Conservation (phyloP, 2,329 filamentous ascomycete species). For the Ascocoryne sarcoides region DNA sequence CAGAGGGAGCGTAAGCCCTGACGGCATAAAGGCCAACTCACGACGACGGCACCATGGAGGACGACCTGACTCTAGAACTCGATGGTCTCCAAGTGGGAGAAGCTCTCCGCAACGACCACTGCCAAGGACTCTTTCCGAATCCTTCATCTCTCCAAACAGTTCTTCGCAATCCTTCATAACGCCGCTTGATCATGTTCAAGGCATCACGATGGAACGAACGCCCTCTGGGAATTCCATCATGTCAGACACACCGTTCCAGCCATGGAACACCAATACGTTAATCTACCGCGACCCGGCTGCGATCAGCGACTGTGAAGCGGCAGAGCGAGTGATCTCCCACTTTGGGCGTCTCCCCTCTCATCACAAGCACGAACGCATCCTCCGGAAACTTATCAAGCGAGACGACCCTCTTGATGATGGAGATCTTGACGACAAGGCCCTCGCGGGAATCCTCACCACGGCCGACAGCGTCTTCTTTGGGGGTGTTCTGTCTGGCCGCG, state of each 20-base stretch:
- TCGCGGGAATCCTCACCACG: constrained; percentile 50
- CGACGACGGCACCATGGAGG: constrained; percentile 11
- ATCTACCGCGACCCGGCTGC: constrained; percentile 9
- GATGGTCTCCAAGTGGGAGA: constrained; percentile 10
- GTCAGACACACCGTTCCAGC: constrained; percentile 20
- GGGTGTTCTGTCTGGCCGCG: constrained; percentile 45
- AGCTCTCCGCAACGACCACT: constrained; percentile 10
- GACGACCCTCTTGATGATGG: constrained; percentile 40
- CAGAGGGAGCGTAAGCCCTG: constrained; percentile 11
- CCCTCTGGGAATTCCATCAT: constrained; percentile 26
- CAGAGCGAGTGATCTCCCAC: constrained; percentile 15
- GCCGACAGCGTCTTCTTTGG: constrained; percentile 56
- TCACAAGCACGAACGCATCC: constrained; percentile 35
- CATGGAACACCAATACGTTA: constrained; percentile 12
- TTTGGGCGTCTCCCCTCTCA: constrained; percentile 12
- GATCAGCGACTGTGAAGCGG: constrained; percentile 11
- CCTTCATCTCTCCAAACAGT: constrained; percentile 3
- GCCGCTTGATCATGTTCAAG: constrained; percentile 6
- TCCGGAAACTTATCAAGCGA: constrained; percentile 46
- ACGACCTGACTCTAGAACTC: constrained; percentile 8
- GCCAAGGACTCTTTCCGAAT: constrained; percentile 9
- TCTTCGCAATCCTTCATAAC: constrained; percentile 2
- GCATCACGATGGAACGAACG: constrained; percentile 26
- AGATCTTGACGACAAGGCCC: constrained; percentile 46
- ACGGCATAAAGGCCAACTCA: constrained; percentile 12